Base-by-base conservation (phyloP, 192 early-diverging fungal genomes). In the Coemansia sp. region DNA sequence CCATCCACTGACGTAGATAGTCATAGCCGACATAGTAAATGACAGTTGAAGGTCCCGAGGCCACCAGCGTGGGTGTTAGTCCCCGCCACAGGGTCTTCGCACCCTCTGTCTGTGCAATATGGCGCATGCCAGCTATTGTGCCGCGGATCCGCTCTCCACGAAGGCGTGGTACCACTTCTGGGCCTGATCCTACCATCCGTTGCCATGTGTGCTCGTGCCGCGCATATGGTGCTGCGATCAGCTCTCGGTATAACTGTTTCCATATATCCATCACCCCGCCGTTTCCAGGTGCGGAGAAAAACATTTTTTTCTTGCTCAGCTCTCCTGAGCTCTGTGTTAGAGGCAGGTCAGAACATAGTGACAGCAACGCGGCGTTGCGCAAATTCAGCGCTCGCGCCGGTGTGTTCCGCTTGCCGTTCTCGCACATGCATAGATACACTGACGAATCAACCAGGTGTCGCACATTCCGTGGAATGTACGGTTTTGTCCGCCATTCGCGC, bases 1-100 rank as follows among this genome's bases (percentile, higher is more conserved):
- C 71, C 54, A 82, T 61, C 49, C 69, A 61, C 62, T 90, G 89
- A 49, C 91, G 84, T 23, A 96, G 65, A 29, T 88, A 83, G 73
- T 98, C 96, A 69, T 98, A 98, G 10, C 94, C 96, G 3, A 94
- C 87, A 82, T 94, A 98, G 71, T 98, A 98, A 24, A 97, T 87
- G 27, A 94, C 87, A 1, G 94, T 96, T 1, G 93, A 87, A 0
- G 96, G 96, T 1, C 92, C 84, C 4, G 93, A 93, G 85, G 96
- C 94, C 27, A 89, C 82, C 61, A 98, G 71, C 6, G 94, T 91
- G 2, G 96, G 93, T 22, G 86, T 82, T 35, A 98, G 79, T 0
- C 96, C 95, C 54, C 90, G 81, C 92, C 92, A 98, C 48, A 98
- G 83, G 9, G 85, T 87, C n/a, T 79, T 51, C 1, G 86, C 35